Base-by-base conservation (phyloP, 306 rosid genomes). In the Fragaria vesca region DNA sequence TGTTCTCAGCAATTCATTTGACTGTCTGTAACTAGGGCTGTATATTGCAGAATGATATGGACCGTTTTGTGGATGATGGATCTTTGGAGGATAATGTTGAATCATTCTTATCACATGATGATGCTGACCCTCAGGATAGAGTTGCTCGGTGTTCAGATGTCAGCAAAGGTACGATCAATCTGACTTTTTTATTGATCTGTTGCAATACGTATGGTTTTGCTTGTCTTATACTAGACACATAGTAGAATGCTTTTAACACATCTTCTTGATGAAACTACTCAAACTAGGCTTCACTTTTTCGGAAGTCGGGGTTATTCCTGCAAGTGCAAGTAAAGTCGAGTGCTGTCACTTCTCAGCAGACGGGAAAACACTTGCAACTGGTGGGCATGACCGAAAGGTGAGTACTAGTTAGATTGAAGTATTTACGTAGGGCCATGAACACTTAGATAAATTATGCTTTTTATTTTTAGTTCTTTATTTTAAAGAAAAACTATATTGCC, bases 321-420 rank as follows among this genome's bases (percentile, higher is more conserved):
- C 91, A 43, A 87, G 97, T 83, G 66, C 86, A 11, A 83, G 62
- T 78, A 85, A 90, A 86, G 79, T 91, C 69, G 94, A 89, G 80
- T 89, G 97, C 52, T 94, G 97, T 78, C 85, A 92, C 83, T 94
- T 94, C 83, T 94, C 98, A 61, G 86, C 89, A 47, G 96, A 93
- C 77, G 98, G 98, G 73, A 93, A 89, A 83, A 85, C 90, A 79
- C 86, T 93, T 84, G 97, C 88, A 73, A 94, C 93, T n/a, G 97
- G 91, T 81, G 98, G 97, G 66, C 89, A 78, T 42, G 94, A 94
- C 73, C 89, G 84, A 70, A 94, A 90, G 96, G 98, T 90, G 72
- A 62, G 81, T 58, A 12, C 48, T 55, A 18, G 63, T 63, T 75
- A 43, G 54, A 62, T 78, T 54, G 45, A 69, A 71, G 32, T 74